These are phyloP conservation scores for Neoarthrinium moseri DNA, from an alignment of 2,329 filamentous ascomycete genomes.

Conservation along the genomic window DNA sequence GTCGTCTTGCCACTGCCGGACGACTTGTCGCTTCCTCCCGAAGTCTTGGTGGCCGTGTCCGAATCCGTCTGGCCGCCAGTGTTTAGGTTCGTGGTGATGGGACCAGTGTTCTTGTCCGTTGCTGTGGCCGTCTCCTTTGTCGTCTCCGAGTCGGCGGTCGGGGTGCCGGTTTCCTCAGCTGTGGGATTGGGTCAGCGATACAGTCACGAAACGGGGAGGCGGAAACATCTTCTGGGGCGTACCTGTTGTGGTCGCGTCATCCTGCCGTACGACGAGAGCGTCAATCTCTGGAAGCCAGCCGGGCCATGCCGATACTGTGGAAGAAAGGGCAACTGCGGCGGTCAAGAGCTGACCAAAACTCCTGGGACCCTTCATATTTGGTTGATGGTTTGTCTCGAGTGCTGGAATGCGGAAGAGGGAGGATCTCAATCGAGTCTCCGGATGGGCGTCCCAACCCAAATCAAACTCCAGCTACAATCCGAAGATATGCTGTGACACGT, in stretches of 20 bases:
- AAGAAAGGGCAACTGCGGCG: conserved; percentile 50
- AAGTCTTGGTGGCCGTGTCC: conserved; percentile 20
- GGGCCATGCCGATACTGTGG: conserved; percentile 55
- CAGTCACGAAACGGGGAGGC: no score
- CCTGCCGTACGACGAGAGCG: conserved; percentile 50
- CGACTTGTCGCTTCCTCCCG: conserved; percentile 20
- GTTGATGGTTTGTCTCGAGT: conserved; percentile 18
- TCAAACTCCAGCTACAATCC: neutral
- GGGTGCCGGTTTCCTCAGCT: conserved; percentile 2
- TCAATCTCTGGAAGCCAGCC: conserved; percentile 54
- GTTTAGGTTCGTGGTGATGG: conserved; percentile 36
- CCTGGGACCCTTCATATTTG: conserved; percentile 51
- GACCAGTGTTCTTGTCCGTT: conserved; percentile 13
- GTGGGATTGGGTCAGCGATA: neutral
- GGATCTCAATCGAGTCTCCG: no score
- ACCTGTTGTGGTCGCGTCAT: conserved; percentile 26
- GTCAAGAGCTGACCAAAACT: conserved; percentile 47
- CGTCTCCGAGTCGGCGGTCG: conserved; percentile 11
- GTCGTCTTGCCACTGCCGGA: conserved; percentile 24
- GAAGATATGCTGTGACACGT: conserved; percentile 8
- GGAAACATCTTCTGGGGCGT: conserved; percentile 14
- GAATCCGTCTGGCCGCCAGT: conserved; percentile 34
- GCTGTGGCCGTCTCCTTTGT: conserved; percentile 17
- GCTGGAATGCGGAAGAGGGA: conserved; percentile 19
- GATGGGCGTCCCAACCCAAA: conserved; percentile 5